phyloP scores from a whole-genome alignment of 2,329 filamentous ascomycete genomes.

The Cordyceps cateniannulata region DNA sequence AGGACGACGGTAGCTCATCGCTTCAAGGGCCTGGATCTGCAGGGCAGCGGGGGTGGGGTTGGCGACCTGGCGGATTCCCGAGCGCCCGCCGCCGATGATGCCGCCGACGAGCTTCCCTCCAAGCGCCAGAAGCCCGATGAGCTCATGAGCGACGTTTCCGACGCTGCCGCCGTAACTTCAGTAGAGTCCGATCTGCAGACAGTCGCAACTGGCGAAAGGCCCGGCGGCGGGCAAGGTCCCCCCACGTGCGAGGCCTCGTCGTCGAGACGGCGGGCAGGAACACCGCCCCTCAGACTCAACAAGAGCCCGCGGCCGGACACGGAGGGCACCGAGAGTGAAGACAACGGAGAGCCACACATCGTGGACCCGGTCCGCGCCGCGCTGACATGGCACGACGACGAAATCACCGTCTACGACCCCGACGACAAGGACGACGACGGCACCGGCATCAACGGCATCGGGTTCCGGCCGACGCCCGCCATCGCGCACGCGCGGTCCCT shows the following conservation, averaged over 20 bases:
- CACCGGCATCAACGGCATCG: slow-evolving; percentile 60
- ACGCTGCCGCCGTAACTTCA: background rate
- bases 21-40: slow-evolving; percentile 45
- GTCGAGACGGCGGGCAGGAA: slow-evolving; percentile 28
- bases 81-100: slow-evolving; percentile 16
- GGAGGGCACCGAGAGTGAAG: slow-evolving; percentile 16
- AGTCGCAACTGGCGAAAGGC: background rate
- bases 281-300: slow-evolving; percentile 29
- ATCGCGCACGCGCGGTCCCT: slow-evolving; percentile 51
- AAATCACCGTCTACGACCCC: slow-evolving; percentile 61
- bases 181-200: background rate
- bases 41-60: slow-evolving; percentile 40
- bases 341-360: slow-evolving; percentile 30
- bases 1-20: slow-evolving; percentile 44
- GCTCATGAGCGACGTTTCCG: slow-evolving; percentile 23
- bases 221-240: background rate
- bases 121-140: slow-evolving; percentile 33
- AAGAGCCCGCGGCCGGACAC: slow-evolving; percentile 15
- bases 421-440: slow-evolving; percentile 61
- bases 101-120: slow-evolving; percentile 25
- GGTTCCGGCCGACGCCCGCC: slow-evolving; percentile 58
- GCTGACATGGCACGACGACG: slow-evolving; percentile 61
- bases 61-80: slow-evolving; percentile 12
- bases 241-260: slow-evolving; percentile 14
- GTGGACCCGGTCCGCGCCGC: slow-evolving; percentile 51